These are phyloP conservation scores for Cryphonectria japonica DNA, from an alignment of 2,329 filamentous ascomycete species.

Conservation along the genomic window DNA sequence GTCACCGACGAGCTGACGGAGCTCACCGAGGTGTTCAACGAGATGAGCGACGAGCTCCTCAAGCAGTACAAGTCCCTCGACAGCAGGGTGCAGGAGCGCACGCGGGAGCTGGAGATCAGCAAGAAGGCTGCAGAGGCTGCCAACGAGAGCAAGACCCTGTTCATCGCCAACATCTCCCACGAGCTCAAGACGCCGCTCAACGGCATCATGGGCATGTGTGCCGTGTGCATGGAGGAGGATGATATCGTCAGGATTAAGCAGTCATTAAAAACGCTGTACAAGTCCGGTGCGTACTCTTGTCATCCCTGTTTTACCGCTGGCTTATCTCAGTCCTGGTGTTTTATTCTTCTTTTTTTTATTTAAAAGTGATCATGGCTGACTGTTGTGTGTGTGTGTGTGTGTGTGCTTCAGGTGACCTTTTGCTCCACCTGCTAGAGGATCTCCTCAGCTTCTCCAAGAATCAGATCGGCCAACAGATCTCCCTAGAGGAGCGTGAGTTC, in stretches of 20 bases:
- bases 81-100: conserved; percentile 81
- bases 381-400: background rate
- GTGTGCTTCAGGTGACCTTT: conserved; percentile 60
- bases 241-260: conserved; percentile 78
- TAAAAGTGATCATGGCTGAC: background rate
- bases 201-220: conserved; percentile 92
- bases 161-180: conserved; percentile 91
- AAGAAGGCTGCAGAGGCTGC: conserved; percentile 94
- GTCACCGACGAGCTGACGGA: conserved; percentile 87
- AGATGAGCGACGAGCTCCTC: conserved; percentile 88
- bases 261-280: conserved; percentile 86
- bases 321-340: background rate
- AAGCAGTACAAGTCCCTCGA: conserved; percentile 86
- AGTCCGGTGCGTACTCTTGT: conserved; percentile 57
- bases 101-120: conserved; percentile 81
- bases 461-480: conserved; percentile 84
- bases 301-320: conserved; percentile 32
- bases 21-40: conserved; percentile 83
- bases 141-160: conserved; percentile 95
- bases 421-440: conserved; percentile 86
- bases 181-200: conserved; percentile 94
- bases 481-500: conserved; percentile 84
- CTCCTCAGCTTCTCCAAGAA: conserved; percentile 93
- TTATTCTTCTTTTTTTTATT: background rate
- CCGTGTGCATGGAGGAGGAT: conserved; percentile 90